Evolutionary conservation across 202 grass and related monocot species (phyloP).

Genomic region (Schoenoplectus triqueter): DNA sequence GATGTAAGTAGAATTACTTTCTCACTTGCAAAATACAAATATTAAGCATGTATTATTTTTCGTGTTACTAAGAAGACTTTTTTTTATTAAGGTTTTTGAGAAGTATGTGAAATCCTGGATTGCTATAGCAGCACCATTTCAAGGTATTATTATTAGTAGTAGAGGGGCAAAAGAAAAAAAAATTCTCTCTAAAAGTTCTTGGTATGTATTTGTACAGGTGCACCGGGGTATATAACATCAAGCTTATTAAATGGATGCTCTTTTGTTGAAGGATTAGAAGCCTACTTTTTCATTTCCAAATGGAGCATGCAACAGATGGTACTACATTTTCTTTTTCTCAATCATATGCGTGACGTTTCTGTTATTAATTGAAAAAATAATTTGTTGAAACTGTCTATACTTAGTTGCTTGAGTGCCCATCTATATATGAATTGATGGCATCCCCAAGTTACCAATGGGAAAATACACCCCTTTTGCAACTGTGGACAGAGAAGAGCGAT

Average conservation of each 20-base stretch:
- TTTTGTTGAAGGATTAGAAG: slow-evolving; percentile 94
- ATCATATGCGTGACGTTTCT: slow-evolving; percentile 14
- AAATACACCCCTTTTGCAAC: slow-evolving; percentile 73
- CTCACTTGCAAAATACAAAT: neutral
- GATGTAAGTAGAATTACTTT: slow-evolving; percentile 58
- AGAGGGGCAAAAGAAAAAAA: neutral
- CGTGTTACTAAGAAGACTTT: slow-evolving; percentile 35
- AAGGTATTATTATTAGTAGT: slow-evolving; percentile 57
- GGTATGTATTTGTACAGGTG: slow-evolving; percentile 53
- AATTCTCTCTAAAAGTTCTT: neutral
- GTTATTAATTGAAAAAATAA: slow-evolving; percentile 34
- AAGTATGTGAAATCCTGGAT: slow-evolving; percentile 97
- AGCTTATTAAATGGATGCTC: slow-evolving; percentile 93
- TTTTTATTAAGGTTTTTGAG: slow-evolving; percentile 70
- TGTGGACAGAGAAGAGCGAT: slow-evolving; percentile 79
- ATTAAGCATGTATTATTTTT: slow-evolving; percentile 25
- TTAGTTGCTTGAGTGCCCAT: slow-evolving; percentile 94
- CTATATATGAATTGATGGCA: slow-evolving; percentile 95
- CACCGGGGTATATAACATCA: slow-evolving; percentile 90
- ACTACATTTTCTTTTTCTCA: slow-evolving; percentile 35
- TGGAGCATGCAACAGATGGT: slow-evolving; percentile 99
- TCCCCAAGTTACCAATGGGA: slow-evolving; percentile 72
- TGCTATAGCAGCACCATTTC: slow-evolving; percentile 98
- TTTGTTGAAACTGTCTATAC: slow-evolving; percentile 38
- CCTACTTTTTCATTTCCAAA: slow-evolving; percentile 91